Percentiles rank a stretch among this genome's conserved stretches.
Evolutionary conservation across 2,329 filamentous ascomycete species (phyloP).

Genomic region (Setomelanomma holmii): DNA sequence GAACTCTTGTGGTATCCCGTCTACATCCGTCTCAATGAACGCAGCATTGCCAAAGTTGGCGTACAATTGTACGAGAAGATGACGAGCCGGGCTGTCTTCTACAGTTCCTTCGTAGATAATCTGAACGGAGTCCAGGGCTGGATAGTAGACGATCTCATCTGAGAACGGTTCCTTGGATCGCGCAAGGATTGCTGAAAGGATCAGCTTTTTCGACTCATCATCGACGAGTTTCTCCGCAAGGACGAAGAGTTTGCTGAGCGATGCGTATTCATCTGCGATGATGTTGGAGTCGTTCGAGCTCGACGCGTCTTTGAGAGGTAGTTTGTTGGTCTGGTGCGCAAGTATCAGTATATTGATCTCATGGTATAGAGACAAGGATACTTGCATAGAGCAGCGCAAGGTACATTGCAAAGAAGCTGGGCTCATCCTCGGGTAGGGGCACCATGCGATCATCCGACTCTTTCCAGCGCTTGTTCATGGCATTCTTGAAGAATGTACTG

Average conservation of each 20-base stretch:
- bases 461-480: not conserved
- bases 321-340: not conserved
- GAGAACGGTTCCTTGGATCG: not conserved
- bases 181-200: not conserved
- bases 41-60: too few relatives aligned
- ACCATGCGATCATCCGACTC: not conserved
- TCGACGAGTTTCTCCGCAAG: constrained; percentile 15
- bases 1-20: too few relatives aligned
- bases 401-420: constrained; percentile 6
- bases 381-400: not conserved
- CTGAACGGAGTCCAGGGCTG: not conserved
- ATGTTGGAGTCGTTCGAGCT: not conserved
- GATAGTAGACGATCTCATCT: not conserved
- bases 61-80: not conserved
- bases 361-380: not conserved
- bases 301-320: not conserved
- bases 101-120: constrained; percentile 7
- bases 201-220: constrained; percentile 6
- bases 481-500: not conserved
- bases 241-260: constrained; percentile 10
- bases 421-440: not conserved
- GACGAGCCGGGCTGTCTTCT: not conserved
- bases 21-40: too few relatives aligned
- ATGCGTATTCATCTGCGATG: not conserved
- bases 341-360: not conserved